These are phyloP conservation scores for Bisporella sp. DNA, from an alignment of 2,329 filamentous ascomycete species.

Conservation along the genomic window DNA sequence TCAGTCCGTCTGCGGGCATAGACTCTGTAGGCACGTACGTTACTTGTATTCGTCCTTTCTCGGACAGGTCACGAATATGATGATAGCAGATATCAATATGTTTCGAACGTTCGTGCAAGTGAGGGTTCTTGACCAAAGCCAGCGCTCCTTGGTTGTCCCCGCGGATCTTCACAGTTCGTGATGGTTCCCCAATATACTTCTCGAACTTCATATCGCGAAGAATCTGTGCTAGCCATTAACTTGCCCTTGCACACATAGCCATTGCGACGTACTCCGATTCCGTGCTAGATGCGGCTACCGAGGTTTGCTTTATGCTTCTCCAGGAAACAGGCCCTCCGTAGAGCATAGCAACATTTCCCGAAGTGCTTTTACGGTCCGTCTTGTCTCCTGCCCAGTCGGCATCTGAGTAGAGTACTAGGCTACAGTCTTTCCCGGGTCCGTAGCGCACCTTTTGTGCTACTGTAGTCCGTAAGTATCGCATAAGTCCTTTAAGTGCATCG, in stretches of 20 bases:
- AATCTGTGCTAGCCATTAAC: conserved; percentile 1
- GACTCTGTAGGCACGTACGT: not conserved
- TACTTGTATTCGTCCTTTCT: not conserved
- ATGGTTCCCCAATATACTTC: not conserved
- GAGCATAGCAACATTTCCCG: conserved; percentile 8
- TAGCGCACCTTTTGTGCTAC: not conserved
- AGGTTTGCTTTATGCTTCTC: conserved; percentile 8
- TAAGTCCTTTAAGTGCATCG: not conserved
- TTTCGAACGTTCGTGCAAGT: not conserved
- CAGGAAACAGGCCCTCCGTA: conserved; percentile 3
- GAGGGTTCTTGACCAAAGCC: not conserved
- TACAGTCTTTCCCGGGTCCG: not conserved
- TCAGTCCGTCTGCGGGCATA: conserved; percentile 3
- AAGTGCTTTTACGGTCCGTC: not conserved
- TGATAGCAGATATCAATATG: conserved; percentile 3
- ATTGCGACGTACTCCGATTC: conserved; percentile 12
- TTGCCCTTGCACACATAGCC: conserved; percentile 1
- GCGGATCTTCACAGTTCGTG: not conserved
- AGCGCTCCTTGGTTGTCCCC: too few species aligned
- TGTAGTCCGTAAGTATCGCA: not conserved
- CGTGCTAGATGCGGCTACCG: conserved; percentile 9
- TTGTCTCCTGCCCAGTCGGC: not conserved
- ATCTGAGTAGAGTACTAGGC: not conserved
- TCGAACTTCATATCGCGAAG: not conserved
- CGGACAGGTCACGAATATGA: conserved; percentile 1